Evolutionary conservation across 805 yeast genomes (phyloP).

Genomic region (Debaryomyces castellii): DNA sequence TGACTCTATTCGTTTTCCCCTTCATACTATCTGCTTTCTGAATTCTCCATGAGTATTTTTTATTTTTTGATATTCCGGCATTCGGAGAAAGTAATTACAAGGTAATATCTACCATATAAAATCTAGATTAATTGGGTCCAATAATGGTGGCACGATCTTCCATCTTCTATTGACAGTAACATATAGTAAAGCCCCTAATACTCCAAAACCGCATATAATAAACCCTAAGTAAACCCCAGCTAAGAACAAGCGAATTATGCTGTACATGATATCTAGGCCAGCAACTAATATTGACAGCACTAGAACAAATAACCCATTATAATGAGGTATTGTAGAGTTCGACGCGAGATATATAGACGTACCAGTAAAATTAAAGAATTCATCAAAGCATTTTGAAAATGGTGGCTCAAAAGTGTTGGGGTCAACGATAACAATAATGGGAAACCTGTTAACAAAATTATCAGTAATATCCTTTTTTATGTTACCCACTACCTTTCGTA

Average conservation of each 20-base stretch:
- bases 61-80: background rate
- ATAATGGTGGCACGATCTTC: conserved; percentile 8
- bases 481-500: background rate
- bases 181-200: background rate
- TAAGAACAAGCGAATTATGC: conserved; percentile 13
- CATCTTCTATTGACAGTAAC: conserved; percentile 1
- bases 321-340: background rate
- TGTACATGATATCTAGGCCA: conserved; percentile 16
- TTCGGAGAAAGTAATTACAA: background rate
- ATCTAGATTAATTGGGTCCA: conserved; percentile 8
- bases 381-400: conserved; percentile 17
- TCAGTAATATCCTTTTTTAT: conserved; percentile 1
- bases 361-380: conserved; percentile 8
- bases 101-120: conserved; percentile 14
- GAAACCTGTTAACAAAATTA: background rate
- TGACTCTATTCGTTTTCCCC: background rate
- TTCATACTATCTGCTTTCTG: background rate
- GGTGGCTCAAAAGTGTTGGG: conserved; percentile 29
- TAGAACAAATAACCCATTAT: background rate
- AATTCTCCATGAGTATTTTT: background rate
- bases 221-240: conserved; percentile 13
- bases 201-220: conserved; percentile 9
- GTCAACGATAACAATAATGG: conserved; percentile 13
- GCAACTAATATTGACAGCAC: background rate
- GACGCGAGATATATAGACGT: background rate